phyloP scores from a whole-genome alignment of 2,329 filamentous ascomycete genomes.

The Hyphodiscus sp. region DNA sequence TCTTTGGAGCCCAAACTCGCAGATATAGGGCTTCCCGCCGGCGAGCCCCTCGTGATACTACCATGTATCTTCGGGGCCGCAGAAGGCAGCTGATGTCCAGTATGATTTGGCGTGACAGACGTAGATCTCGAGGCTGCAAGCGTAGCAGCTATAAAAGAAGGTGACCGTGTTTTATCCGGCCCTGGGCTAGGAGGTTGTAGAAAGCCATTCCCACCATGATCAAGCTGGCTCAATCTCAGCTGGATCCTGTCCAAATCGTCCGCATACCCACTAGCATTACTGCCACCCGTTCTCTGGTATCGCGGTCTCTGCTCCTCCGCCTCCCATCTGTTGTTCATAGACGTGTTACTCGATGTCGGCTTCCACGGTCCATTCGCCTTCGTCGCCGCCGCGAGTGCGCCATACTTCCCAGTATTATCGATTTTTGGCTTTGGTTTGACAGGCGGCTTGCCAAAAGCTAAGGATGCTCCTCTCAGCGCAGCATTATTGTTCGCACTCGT shows the following conservation, averaged over 20 bases:
- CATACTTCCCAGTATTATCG: slow-evolving; percentile 34
- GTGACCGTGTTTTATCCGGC: slow-evolving; percentile 36
- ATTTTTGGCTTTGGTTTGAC: slow-evolving; percentile 33
- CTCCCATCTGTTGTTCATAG: slow-evolving; percentile 6
- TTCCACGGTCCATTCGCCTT: slow-evolving; percentile 27
- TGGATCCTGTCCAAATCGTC: slow-evolving; percentile 9
- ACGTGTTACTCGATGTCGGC: slow-evolving; percentile 5
- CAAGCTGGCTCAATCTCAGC: slow-evolving; percentile 8
- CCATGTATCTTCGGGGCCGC: not conserved
- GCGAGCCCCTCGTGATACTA: not conserved
- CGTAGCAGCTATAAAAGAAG: slow-evolving; percentile 56
- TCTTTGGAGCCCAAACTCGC: slow-evolving; percentile 15
- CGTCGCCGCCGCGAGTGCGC: slow-evolving; percentile 39
- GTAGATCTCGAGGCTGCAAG: slow-evolving; percentile 56
- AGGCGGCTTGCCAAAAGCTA: slow-evolving; percentile 40
- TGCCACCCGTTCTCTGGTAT: slow-evolving; percentile 17
- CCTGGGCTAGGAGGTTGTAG: slow-evolving; percentile 14
- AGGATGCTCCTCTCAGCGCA: slow-evolving; percentile 41
- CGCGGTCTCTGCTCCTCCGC: slow-evolving; percentile 1
- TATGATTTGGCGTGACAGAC: slow-evolving; percentile 42
- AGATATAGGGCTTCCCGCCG: slow-evolving; percentile 8
- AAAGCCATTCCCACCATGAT: slow-evolving; percentile 7
- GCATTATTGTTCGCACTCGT: slow-evolving; percentile 29
- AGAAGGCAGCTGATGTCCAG: slow-evolving; percentile 16
- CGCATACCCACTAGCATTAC: slow-evolving; percentile 8